These are phyloP conservation scores for Coffea humblotiana DNA, from an alignment of 305 asterid species.

Conservation along the genomic window DNA sequence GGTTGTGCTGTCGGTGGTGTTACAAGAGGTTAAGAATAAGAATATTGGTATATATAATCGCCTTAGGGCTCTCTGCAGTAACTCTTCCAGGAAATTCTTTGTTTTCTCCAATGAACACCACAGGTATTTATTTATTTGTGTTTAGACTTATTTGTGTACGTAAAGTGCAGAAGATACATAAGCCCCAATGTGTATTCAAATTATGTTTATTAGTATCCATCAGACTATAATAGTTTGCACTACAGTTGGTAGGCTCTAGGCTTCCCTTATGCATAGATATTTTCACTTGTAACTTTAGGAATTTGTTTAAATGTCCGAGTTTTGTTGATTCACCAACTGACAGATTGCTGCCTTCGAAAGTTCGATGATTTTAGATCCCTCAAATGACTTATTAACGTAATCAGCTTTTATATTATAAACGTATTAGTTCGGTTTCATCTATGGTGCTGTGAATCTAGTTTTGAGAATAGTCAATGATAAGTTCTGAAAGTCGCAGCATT, in stretches of 20 bases:
- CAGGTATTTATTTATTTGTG: conserved; percentile 48
- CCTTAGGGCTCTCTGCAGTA: conserved; percentile 84
- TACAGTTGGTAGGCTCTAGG: too few relatives aligned
- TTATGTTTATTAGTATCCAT: background rate
- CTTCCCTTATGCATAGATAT: background rate
- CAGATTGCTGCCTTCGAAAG: background rate
- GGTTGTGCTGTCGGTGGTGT: conserved; percentile 82
- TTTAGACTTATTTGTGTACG: too few relatives aligned
- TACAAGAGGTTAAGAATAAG: conserved; percentile 95
- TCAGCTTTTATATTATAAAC: background rate
- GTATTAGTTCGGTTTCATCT: background rate
- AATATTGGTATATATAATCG: conserved; percentile 73
- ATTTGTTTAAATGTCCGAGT: background rate
- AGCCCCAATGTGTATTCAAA: background rate
- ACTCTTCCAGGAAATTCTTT: conserved; percentile 63
- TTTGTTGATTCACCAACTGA: background rate
- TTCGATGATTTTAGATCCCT: background rate
- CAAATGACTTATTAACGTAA: background rate
- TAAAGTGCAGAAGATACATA: background rate
- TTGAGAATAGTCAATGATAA: background rate
- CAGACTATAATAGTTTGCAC: background rate
- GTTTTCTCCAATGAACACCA: conserved; percentile 94
- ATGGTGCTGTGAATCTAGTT: background rate
- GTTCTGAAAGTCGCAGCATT: background rate
- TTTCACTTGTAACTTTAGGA: background rate